These are phyloP conservation scores for Verticillium dahliae DNA, from an alignment of 2,329 filamentous ascomycete genomes.

Conservation along the genomic window DNA sequence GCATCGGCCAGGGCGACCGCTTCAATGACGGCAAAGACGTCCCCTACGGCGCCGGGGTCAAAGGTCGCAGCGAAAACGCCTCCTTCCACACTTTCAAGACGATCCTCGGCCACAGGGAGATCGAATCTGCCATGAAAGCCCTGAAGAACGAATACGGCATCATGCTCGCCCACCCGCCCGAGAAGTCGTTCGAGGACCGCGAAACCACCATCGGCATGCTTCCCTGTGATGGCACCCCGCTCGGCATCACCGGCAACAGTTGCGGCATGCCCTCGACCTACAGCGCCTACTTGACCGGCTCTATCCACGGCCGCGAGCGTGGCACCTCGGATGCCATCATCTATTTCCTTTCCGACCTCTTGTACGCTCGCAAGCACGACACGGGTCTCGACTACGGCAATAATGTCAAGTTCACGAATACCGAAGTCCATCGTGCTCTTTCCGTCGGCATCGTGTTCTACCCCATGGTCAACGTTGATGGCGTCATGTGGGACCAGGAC, in stretches of 20 bases:
- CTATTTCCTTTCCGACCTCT: constrained; percentile 51
- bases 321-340: constrained; percentile 48
- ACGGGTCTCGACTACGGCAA: constrained; percentile 44
- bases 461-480: constrained; percentile 46
- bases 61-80: constrained; percentile 5
- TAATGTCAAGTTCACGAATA: constrained; percentile 38
- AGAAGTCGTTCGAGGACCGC: constrained; percentile 33
- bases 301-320: constrained; percentile 51
- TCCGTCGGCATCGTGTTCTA: constrained; percentile 45
- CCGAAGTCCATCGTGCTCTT: constrained; percentile 42
- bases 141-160: constrained; percentile 33
- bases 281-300: constrained; percentile 44
- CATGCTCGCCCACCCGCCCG: constrained; percentile 29
- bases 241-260: neutral
- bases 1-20: constrained; percentile 34
- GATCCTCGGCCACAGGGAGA: constrained; percentile 37
- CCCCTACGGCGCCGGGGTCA: constrained; percentile 21
- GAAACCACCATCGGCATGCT: constrained; percentile 32
- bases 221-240: constrained; percentile 6
- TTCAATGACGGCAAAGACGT: constrained; percentile 27
- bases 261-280: constrained; percentile 19
- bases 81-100: constrained; percentile 26
- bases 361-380: constrained; percentile 41
- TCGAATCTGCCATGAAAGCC: constrained; percentile 34
- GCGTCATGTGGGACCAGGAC: constrained; percentile 43